Evolutionary conservation across 75 land plant genomes (phyloP), one percentile per base, ranked within the genome.

Genomic region (Isoetes taiwanensis): DNA sequence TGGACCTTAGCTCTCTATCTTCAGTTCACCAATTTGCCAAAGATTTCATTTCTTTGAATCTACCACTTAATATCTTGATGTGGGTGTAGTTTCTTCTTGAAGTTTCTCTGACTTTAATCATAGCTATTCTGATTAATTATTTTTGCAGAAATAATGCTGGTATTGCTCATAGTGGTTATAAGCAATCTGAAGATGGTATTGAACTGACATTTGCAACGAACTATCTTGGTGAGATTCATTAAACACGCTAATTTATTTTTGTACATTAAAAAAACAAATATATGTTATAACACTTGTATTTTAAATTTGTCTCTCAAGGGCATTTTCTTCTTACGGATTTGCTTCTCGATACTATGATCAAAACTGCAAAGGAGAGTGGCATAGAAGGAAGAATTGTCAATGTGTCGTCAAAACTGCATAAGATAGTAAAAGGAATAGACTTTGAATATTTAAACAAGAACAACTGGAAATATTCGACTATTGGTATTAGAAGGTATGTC

Each of bases 161-260:
- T 0, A 80, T 63, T 30, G 78, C 75, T 43, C 67, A 75, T 1
- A 53, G 59, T 48, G 33, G 55, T 27, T 79, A 76, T 32, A 71
- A 61, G 5, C 23, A 71, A 6, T 71, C 83, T 0, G 86, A 82
- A 26, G 83, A 85, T 29, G 90, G 90, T 11, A 57, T 82, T 12
- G 90, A 85, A 64, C 79, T 82, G 86, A 74, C 78, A 1, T 82
- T 85, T 39, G 90, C 90, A 6, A 82, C 85, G 9, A 85, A 85
- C 39, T 73, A 85, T 52, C 48, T 85, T 1, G 90, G 90, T 82
- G 63, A 39, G 16, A 57, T 32, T 16, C 17, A 25, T 21, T 40
- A 24, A 54, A 26, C 19, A 2, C 1, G 2, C 19, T 31, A 37
- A 16, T 29, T 41, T 11, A 16, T 14, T 14, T 16, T 14, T 20